Evolutionary conservation across 192 early-diverging fungal genomes (phyloP).

Genomic region (Rhizophagus prolifer): DNA sequence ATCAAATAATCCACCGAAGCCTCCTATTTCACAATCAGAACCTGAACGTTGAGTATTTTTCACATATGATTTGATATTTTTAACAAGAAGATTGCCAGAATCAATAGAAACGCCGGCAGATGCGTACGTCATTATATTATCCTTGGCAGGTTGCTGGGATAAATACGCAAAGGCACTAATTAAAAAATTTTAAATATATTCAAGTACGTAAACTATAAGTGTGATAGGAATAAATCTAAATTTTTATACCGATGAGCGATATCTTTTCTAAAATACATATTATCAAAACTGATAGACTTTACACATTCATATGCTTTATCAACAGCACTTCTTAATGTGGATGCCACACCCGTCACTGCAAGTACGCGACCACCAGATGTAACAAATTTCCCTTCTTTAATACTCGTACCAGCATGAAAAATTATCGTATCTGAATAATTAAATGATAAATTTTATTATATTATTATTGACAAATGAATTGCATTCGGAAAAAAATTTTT

Average conservation of each 20-base stretch:
- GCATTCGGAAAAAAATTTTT: slow-evolving; percentile 13
- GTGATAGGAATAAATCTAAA: not conserved
- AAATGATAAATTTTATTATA: not conserved
- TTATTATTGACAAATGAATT: no score
- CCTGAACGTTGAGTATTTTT: slow-evolving; percentile 92
- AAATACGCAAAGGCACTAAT: slow-evolving; percentile 46
- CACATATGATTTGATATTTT: slow-evolving; percentile 93
- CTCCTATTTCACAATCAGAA: slow-evolving; percentile 95
- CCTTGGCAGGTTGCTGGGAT: slow-evolving; percentile 33
- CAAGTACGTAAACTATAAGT: not conserved
- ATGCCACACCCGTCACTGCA: slow-evolving; percentile 82
- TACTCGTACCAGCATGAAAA: slow-evolving; percentile 92
- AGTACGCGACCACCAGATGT: slow-evolving; percentile 96
- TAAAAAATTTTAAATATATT: not conserved
- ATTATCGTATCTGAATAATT: slow-evolving; percentile 52
- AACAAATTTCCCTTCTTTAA: slow-evolving; percentile 58
- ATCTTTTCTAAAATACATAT: slow-evolving; percentile 87
- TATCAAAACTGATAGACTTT: slow-evolving; percentile 74
- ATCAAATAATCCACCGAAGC: slow-evolving; percentile 98
- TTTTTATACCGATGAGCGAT: slow-evolving; percentile 71
- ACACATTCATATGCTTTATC: slow-evolving; percentile 74
- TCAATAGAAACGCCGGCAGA: slow-evolving; percentile 96
- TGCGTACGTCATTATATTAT: slow-evolving; percentile 81
- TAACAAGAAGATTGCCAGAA: slow-evolving; percentile 92
- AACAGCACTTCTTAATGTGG: slow-evolving; percentile 75